Conservation (phyloP, 2,329 filamentous ascomycete genomes). For the Capronia epimyces region DNA sequence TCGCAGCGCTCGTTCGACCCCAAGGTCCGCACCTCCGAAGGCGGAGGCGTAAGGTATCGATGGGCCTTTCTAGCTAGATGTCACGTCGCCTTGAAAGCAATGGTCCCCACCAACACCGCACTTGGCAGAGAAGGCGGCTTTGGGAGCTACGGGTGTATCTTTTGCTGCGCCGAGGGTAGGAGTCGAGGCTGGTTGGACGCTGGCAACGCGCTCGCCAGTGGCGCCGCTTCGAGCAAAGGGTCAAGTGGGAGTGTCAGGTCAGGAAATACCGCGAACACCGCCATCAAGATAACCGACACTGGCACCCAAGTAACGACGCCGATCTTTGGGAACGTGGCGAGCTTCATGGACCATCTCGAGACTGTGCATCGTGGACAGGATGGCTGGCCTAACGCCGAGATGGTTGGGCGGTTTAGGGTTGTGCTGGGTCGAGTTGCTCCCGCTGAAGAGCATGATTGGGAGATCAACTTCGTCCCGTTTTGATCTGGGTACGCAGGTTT, state of each 20-base stretch:
- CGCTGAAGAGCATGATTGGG: constrained; percentile 40
- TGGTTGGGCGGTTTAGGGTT: constrained; percentile 41
- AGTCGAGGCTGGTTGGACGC: constrained; percentile 25
- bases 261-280: constrained; percentile 7
- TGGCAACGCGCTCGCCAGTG: background rate
- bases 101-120: constrained; percentile 23
- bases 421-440: constrained; percentile 39
- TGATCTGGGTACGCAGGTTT: background rate
- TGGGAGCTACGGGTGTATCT: constrained; percentile 42
- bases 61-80: constrained; percentile 47
- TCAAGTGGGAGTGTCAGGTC: constrained; percentile 11
- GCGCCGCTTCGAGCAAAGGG: background rate
- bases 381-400: constrained; percentile 33
- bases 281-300: background rate
- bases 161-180: constrained; percentile 40
- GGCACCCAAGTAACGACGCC: constrained; percentile 25
- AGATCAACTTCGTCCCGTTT: constrained; percentile 42
- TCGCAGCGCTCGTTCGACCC: constrained; percentile 32
- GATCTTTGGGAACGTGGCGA: constrained; percentile 38
- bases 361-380: constrained; percentile 34
- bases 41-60: constrained; percentile 40
- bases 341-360: constrained; percentile 43
- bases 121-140: constrained; percentile 23
- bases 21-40: constrained; percentile 20
- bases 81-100: constrained; percentile 37